Percentiles rank a stretch among this genome's conserved stretches.
phyloP scores from a whole-genome alignment of 106 monocot genomes.

The Dendrobium officinale region DNA sequence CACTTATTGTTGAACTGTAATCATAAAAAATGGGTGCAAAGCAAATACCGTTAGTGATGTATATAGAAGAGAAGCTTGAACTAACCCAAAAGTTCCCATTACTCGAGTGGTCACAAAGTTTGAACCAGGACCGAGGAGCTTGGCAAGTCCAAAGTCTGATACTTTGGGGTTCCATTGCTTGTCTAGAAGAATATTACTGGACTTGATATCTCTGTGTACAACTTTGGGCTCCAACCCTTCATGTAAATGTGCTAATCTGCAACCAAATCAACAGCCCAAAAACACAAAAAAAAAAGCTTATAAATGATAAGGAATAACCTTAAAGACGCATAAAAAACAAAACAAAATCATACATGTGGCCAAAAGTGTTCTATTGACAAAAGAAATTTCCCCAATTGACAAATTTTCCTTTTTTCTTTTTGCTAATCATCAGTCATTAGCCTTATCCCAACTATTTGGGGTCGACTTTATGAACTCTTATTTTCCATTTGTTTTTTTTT shows the following conservation, averaged over 20 bases:
- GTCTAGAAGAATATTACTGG: conserved; percentile 91
- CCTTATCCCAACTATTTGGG: too few species aligned
- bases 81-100: conserved; percentile 96
- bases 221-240: conserved; percentile 98
- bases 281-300: background rate
- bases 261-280: conserved; percentile 5
- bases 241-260: conserved; percentile 86
- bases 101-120: conserved; percentile 86
- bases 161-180: conserved; percentile 88
- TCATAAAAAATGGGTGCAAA: background rate
- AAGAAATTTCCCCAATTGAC: too few species aligned
- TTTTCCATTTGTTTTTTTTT: too few species aligned
- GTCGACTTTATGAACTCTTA: too few species aligned
- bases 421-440: too few species aligned
- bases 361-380: too few species aligned
- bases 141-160: conserved; percentile 92
- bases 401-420: too few species aligned
- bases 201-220: conserved; percentile 91
- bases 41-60: background rate
- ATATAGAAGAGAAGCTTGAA: background rate
- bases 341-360: too few species aligned
- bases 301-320: too few species aligned
- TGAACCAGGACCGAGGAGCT: conserved; percentile 70
- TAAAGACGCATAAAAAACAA: too few species aligned
- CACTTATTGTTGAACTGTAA: background rate